Evolutionary conservation across 2,329 filamentous ascomycete genomes (phyloP).

Genomic region (Fusarium nygamai): DNA sequence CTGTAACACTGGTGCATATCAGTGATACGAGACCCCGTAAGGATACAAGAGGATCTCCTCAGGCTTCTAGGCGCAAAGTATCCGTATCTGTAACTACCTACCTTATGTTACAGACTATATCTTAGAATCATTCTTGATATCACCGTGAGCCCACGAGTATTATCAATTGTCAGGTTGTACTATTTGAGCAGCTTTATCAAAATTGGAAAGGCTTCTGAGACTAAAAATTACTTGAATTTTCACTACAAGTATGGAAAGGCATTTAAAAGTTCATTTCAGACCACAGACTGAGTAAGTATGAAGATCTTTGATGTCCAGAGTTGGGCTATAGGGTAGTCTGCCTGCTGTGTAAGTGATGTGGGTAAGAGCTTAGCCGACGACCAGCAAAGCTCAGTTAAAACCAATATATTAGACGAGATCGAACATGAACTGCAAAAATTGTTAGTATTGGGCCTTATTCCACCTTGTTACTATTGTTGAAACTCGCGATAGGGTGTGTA

Average conservation of each 20-base stretch:
- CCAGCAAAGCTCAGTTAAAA: background rate
- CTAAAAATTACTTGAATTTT: rapidly evolving
- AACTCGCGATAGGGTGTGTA: background rate
- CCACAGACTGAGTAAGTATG: background rate
- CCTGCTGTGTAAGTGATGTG: background rate
- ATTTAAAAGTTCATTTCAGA: background rate
- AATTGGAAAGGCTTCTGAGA: background rate
- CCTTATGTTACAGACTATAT: background rate
- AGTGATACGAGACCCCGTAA: background rate
- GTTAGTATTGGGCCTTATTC: background rate
- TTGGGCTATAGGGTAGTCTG: background rate
- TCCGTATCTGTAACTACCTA: background rate
- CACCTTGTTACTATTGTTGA: no score
- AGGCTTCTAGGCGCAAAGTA: background rate
- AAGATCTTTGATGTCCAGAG: background rate
- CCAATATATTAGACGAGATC: rapidly evolving
- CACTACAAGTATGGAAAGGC: no score
- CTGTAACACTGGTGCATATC: background rate
- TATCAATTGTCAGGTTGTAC: rapidly evolving
- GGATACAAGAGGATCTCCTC: no score
- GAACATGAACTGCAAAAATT: rapidly evolving
- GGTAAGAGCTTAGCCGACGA: background rate
- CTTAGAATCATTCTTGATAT: rapidly evolving
- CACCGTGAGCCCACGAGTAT: no score
- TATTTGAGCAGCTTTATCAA: no score